Conservation (phyloP, 2,329 filamentous ascomycete genomes). For the Rutstroemia sp. region DNA sequence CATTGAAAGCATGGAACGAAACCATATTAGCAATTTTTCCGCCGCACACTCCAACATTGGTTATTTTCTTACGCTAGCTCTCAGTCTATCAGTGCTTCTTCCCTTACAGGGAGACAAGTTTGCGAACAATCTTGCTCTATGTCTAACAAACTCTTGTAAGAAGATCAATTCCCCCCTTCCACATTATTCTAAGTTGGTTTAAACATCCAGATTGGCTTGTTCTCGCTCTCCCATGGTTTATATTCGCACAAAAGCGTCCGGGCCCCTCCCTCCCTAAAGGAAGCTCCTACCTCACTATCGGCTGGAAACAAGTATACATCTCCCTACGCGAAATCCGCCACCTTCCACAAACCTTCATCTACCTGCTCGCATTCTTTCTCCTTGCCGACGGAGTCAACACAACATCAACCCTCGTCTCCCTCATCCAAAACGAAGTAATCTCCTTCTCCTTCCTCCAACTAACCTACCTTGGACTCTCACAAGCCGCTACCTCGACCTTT, state of each 20-base stretch:
- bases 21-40: constrained; percentile 36
- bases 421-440: constrained; percentile 35
- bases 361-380: constrained; percentile 36
- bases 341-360: constrained; percentile 35
- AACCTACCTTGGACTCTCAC: constrained; percentile 35
- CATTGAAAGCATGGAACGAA: constrained; percentile 35
- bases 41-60: constrained; percentile 38
- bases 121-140: constrained; percentile 34
- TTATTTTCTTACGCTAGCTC: constrained; percentile 32
- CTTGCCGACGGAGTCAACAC: constrained; percentile 36
- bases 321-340: constrained; percentile 32
- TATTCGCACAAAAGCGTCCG: constrained; percentile 35
- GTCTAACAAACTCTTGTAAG: constrained; percentile 35
- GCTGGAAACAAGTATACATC: constrained; percentile 35
- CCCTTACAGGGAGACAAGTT: constrained; percentile 32
- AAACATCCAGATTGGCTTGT: constrained; percentile 33
- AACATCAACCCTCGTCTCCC: constrained; percentile 32
- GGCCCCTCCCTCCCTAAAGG: constrained; percentile 34
- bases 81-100: constrained; percentile 34
- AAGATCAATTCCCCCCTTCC: background rate
- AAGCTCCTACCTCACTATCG: constrained; percentile 34
- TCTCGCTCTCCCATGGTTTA: constrained; percentile 36
- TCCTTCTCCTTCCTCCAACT: constrained; percentile 35
- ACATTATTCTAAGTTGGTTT: background rate
- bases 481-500: constrained; percentile 32